Percentiles rank a stretch among this genome's conserved stretches.
phyloP scores from a whole-genome alignment of 192 early-diverging fungal genomes.

The Thamnidium elegans region DNA sequence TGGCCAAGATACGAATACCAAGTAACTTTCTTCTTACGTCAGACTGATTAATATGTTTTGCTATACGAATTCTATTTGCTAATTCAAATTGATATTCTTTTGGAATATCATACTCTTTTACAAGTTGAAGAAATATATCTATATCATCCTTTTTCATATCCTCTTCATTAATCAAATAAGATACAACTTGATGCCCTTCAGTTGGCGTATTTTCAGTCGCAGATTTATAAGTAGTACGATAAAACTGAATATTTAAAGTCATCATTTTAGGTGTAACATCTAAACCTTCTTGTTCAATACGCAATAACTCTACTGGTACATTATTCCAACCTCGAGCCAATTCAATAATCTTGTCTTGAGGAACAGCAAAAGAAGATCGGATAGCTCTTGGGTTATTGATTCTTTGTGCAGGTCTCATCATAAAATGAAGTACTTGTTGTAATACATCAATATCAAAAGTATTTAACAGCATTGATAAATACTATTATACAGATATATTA shows the following conservation, averaged over 20 bases:
- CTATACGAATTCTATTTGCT: slow-evolving; percentile 76
- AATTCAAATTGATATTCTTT: slow-evolving; percentile 74
- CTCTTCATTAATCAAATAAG: slow-evolving; percentile 50
- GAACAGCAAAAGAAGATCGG: slow-evolving; percentile 54
- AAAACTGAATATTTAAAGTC: slow-evolving; percentile 61
- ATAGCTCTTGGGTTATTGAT: slow-evolving; percentile 75
- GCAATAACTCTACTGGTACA: slow-evolving; percentile 5
- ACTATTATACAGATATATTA: slow-evolving; percentile 45
- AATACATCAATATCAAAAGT: slow-evolving; percentile 80
- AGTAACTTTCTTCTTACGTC: slow-evolving; percentile 58
- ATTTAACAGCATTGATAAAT: slow-evolving; percentile 76
- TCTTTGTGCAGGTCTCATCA: slow-evolving; percentile 89
- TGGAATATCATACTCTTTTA: slow-evolving; percentile 66
- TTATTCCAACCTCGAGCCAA: slow-evolving; percentile 64
- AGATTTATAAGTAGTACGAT: slow-evolving; percentile 40
- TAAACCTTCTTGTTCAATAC: slow-evolving; percentile 41
- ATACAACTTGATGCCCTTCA: slow-evolving; percentile 13
- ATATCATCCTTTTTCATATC: slow-evolving; percentile 4
- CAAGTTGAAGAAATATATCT: slow-evolving; percentile 42
- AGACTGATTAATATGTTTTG: slow-evolving; percentile 51
- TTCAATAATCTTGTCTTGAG: slow-evolving; percentile 54
- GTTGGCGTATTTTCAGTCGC: background rate
- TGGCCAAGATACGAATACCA: slow-evolving; percentile 72
- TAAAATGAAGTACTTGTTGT: slow-evolving; percentile 70
- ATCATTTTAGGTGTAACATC: slow-evolving; percentile 41